These are phyloP conservation scores for Fusarium pseudocircinatum DNA, from an alignment of 2,329 filamentous ascomycete species.

Conservation along the genomic window DNA sequence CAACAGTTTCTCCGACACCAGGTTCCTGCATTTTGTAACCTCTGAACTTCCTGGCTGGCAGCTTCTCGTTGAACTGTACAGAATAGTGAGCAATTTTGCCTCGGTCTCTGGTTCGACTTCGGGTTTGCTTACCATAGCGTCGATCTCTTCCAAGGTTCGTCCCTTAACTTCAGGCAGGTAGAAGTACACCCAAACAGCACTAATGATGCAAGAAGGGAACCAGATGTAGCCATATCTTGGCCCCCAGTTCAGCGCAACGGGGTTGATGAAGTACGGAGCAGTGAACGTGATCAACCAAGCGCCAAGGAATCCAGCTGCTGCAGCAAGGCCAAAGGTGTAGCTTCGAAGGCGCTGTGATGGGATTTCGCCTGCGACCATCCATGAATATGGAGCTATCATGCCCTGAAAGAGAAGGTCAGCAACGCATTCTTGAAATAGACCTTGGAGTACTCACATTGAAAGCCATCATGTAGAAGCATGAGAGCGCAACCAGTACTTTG, in stretches of 20 bases:
- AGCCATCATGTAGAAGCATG: slow-evolving; percentile 35
- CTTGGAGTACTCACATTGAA: slow-evolving; percentile 24
- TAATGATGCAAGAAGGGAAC: slow-evolving; percentile 37
- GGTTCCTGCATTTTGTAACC: neutral
- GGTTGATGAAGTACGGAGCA: slow-evolving; percentile 39
- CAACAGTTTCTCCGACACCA: neutral
- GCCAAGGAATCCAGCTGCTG: slow-evolving; percentile 29
- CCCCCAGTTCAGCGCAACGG: slow-evolving; percentile 35
- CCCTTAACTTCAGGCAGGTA: slow-evolving; percentile 35
- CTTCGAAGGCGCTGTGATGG: slow-evolving; percentile 39
- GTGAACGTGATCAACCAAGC: slow-evolving; percentile 40
- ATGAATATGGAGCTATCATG: slow-evolving; percentile 39
- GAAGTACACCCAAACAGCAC: slow-evolving; percentile 35
- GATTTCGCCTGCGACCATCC: slow-evolving; percentile 36
- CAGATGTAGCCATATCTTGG: slow-evolving; percentile 39
- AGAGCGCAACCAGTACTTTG: slow-evolving; percentile 34
- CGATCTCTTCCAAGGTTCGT: slow-evolving; percentile 35
- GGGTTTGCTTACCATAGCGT: slow-evolving; percentile 24
- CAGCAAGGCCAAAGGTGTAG: slow-evolving; percentile 35
- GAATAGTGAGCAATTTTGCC: neutral
- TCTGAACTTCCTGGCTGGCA: slow-evolving; percentile 32
- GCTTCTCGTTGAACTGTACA: slow-evolving; percentile 20
- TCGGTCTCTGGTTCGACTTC: fast-evolving
- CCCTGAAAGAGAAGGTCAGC: neutral
- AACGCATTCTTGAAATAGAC: neutral